Evolutionary conservation across 1,139 yeast species (phyloP).

Genomic region (Starmera stellimalicola): DNA sequence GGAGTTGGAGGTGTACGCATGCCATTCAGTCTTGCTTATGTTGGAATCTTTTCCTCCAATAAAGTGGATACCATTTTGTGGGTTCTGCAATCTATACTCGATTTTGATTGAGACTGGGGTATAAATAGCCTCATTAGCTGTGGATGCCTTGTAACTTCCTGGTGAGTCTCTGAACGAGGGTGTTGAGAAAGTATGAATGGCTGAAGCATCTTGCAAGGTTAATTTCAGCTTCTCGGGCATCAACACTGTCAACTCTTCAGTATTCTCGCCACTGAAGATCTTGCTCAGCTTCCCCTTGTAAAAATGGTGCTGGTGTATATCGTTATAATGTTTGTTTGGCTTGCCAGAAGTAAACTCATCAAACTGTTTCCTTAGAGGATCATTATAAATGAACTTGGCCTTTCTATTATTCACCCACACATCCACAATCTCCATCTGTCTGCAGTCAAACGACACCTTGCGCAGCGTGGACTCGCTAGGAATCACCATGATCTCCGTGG

Average conservation of each 20-base stretch:
- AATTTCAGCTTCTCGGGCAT: constrained; percentile 67
- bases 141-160: constrained; percentile 29
- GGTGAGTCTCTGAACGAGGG: constrained; percentile 30
- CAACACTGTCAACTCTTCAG: constrained; percentile 61
- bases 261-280: constrained; percentile 52
- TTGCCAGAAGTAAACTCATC: constrained; percentile 6
- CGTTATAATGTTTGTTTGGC: constrained; percentile 9
- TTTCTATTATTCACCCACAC: constrained; percentile 54
- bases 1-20: constrained; percentile 76
- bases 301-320: constrained; percentile 38
- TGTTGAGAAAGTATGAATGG: constrained; percentile 34
- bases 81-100: constrained; percentile 55
- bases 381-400: constrained; percentile 41
- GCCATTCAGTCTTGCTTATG: constrained; percentile 48
- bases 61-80: constrained; percentile 70
- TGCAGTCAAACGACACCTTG: constrained; percentile 64
- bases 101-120: constrained; percentile 69
- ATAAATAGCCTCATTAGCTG: constrained; percentile 35
- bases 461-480: constrained; percentile 58
- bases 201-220: constrained; percentile 44
- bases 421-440: constrained; percentile 59
- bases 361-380: constrained; percentile 27
- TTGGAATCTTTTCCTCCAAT: constrained; percentile 39
- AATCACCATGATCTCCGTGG: constrained; percentile 72
- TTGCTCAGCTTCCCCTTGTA: constrained; percentile 55